Base-by-base conservation (phyloP, 768 basidiomycete species). In the Kwoniella mangroviensis region DNA sequence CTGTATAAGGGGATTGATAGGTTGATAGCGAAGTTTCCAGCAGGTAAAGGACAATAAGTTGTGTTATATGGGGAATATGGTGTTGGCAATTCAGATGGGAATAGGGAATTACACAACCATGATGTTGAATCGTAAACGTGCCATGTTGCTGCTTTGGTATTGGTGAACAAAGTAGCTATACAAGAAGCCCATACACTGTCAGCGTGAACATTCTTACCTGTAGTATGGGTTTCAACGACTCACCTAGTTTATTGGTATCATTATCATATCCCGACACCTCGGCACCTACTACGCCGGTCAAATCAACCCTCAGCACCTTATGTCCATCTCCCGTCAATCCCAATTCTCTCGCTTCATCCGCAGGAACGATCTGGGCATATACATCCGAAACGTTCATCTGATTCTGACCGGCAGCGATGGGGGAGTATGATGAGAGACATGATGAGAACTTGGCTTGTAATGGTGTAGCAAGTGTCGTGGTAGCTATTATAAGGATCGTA, bases 151-250 rank as follows among this genome's bases (percentile, higher is more conserved):
- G 94, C 88, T 64, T 88, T 87, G 1, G 92, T 90, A 11, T 91
- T 89, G 54, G 90, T 91, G 85, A 96, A 95, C 52, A 97, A 87
- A 9, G 94, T 97, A 19, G 94, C 93, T 90, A 62, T 10, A 34
- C 34, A 34, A 34, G 34, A 34, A 34, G 4, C 34, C 34, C 34
- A 34, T 34, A 34, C 34, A 34, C 34, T 7, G 34, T 34, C 0
- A 34, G 34, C 4, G 9, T 34, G 34, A 34, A 34, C 34, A 34
- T 34, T 34, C 9, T 7, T 34, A 7, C 34, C 34, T 34, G 34
- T 34, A 7, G 6, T 34, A 34, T n/a, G 28, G 28, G 66, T 24
- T 17, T 61, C 54, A 21, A 51, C 21, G 15, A 86, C 88, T 79
- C 79, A 91, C 92, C 88, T 63, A 93, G 86, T 79, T 88, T 90